These are phyloP conservation scores for Ceratobasidium sp. DNA, from an alignment of 1,284 basidiomycete species.

Conservation along the genomic window DNA sequence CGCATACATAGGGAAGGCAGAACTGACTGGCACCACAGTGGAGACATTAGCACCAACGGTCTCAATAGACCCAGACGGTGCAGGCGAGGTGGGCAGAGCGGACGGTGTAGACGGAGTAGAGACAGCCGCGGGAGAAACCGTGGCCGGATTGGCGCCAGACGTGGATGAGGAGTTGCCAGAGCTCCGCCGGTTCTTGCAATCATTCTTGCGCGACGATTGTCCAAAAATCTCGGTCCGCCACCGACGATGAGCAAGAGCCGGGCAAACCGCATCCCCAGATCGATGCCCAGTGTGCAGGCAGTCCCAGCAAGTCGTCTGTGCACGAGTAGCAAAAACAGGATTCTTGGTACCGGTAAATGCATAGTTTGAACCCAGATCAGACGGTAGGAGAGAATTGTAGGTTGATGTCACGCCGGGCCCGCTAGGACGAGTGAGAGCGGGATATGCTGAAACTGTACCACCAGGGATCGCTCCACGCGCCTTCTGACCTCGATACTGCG, in stretches of 20 bases:
- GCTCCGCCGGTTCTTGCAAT: too few relatives aligned
- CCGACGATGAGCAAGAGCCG: too few relatives aligned
- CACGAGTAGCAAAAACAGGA: not conserved
- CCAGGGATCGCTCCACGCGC: not conserved
- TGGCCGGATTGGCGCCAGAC: too few relatives aligned
- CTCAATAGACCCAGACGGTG: not conserved
- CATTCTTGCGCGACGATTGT: too few relatives aligned
- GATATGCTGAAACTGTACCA: not conserved
- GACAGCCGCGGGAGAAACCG: too few relatives aligned
- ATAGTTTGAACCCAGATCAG: not conserved
- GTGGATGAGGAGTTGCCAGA: too few relatives aligned
- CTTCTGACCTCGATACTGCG: not conserved
- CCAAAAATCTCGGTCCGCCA: too few relatives aligned
- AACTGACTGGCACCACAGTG: not conserved
- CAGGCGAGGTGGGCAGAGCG: not conserved
- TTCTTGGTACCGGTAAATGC: constrained; percentile 6
- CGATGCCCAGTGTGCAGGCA: constrained; percentile 8
- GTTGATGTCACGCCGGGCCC: not conserved
- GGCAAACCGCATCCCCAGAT: too few relatives aligned
- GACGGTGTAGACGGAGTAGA: too few relatives aligned
- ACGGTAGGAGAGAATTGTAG: not conserved
- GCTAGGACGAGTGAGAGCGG: not conserved
- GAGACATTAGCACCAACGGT: not conserved
- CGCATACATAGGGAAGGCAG: not conserved
- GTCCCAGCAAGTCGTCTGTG: constrained; percentile 6